phyloP scores from a whole-genome alignment of 257 asterid genomes.

The Marsdenia floribunda region DNA sequence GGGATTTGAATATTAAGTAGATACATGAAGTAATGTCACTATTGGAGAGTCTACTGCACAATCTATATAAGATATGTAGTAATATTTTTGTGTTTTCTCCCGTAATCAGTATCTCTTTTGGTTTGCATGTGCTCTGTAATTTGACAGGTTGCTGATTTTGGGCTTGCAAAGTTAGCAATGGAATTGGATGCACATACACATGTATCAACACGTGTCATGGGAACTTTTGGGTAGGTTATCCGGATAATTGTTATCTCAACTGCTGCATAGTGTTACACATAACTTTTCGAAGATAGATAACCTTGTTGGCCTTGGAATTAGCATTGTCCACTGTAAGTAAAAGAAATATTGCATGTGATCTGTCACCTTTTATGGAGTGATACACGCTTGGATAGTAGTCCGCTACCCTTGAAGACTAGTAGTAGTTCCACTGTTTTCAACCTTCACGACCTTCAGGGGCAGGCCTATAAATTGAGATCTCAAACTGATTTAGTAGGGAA shows the following conservation, averaged over 20 bases:
- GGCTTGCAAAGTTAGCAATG: constrained; percentile 79
- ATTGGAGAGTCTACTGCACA: background rate
- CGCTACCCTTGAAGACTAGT: background rate
- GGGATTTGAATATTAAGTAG: background rate
- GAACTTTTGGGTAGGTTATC: constrained; percentile 77
- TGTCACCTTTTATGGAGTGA: background rate
- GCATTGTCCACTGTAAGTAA: background rate
- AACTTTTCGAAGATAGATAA: background rate
- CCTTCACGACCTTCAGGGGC: background rate
- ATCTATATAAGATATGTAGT: background rate
- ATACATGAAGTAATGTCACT: background rate
- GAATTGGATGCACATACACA: constrained; percentile 68
- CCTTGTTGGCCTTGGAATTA: background rate
- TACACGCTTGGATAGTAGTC: background rate
- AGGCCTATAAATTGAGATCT: background rate
- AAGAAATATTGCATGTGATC: background rate
- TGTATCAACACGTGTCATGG: constrained; percentile 89
- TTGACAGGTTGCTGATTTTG: constrained; percentile 84
- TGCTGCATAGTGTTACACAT: background rate
- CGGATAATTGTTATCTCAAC: background rate
- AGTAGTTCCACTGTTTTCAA: background rate
- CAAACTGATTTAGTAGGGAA: background rate
- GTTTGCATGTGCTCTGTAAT: constrained; percentile 2
- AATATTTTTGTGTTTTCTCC: background rate
- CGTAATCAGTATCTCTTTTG: background rate